A percentile compares a stretch with the other conserved stretches of the same genome.
Conservation (phyloP, 768 basidiomycete genomes). For the Tremella mesenterica region DNA sequence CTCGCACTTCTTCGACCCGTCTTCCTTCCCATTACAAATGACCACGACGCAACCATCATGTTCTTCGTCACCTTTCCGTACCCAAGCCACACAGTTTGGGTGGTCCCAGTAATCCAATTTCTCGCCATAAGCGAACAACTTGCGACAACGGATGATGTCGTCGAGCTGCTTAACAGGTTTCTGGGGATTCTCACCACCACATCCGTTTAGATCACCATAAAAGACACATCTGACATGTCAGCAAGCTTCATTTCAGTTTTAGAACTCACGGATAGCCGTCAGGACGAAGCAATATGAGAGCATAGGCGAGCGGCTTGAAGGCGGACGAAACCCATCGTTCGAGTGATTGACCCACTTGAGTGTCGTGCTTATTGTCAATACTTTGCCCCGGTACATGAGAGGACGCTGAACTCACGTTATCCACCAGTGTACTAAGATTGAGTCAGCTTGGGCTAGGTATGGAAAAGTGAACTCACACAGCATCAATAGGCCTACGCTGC, state of each 20-base stretch:
- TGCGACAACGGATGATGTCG: conserved; percentile 43
- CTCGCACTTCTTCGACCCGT: conserved; percentile 47
- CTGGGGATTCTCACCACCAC: conserved; percentile 45
- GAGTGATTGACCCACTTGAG: conserved; percentile 45
- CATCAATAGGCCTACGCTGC: conserved; percentile 61
- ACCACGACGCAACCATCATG: conserved; percentile 45
- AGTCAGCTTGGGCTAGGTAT: not conserved
- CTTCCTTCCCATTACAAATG: conserved; percentile 39
- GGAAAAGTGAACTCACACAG: conserved; percentile 49
- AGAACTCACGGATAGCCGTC: conserved; percentile 46
- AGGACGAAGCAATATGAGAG: conserved; percentile 46
- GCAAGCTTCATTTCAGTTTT: not conserved
- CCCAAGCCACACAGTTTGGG: conserved; percentile 47
- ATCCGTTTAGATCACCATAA: conserved; percentile 46
- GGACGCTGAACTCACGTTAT: conserved; percentile 28
- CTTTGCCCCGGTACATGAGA: not conserved
- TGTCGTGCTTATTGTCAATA: conserved; percentile 39
- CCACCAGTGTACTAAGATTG: conserved; percentile 27
- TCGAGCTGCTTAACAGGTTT: conserved; percentile 44
- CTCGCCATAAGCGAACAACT: conserved; percentile 45
- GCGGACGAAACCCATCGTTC: conserved; percentile 45
- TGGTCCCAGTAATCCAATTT: conserved; percentile 46
- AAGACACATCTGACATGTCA: conserved; percentile 33
- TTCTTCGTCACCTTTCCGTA: conserved; percentile 45
- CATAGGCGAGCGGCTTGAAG: conserved; percentile 48